phyloP scores from a whole-genome alignment of 129 eudicot species.

The Flaveria robusta region DNA sequence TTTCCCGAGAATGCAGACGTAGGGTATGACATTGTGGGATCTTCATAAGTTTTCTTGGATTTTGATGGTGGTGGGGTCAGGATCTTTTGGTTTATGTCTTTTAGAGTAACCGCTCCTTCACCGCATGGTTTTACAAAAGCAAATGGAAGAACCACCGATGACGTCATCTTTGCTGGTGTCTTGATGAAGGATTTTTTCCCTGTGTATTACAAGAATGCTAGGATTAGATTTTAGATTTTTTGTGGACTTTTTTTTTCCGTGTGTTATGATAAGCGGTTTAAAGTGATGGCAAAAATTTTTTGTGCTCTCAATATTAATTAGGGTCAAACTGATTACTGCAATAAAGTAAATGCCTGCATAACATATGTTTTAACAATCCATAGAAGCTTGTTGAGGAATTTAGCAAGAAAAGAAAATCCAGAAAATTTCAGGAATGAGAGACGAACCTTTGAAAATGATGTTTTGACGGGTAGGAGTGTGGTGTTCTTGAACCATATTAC shows the following conservation, averaged over 20 bases:
- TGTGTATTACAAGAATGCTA: conserved; percentile 29
- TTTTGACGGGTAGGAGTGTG: conserved; percentile 52
- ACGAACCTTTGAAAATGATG: conserved; percentile 71
- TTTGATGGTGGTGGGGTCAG: conserved; percentile 73
- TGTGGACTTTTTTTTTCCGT: background rate
- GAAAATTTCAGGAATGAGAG: background rate
- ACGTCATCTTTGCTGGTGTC: conserved; percentile 63
- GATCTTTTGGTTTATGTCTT: conserved; percentile 84
- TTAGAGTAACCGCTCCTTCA: conserved; percentile 76
- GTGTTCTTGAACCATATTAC: conserved; percentile 40
- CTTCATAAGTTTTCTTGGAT: conserved; percentile 50
- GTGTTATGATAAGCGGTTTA: background rate
- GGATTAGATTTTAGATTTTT: conserved; percentile 6
- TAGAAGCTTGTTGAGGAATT: background rate
- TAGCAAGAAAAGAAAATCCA: background rate
- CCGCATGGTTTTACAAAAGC: conserved; percentile 85
- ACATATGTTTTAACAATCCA: background rate
- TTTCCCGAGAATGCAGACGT: conserved; percentile 92
- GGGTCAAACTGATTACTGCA: background rate
- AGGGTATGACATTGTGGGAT: conserved; percentile 52
- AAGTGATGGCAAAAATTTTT: background rate
- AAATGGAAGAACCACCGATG: conserved; percentile 87
- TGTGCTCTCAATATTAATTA: background rate
- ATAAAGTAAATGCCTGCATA: background rate
- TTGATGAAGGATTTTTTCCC: conserved; percentile 74